phyloP scores from a whole-genome alignment of 1,139 yeast species.

The Zygosaccharomyces pseudobailii region DNA sequence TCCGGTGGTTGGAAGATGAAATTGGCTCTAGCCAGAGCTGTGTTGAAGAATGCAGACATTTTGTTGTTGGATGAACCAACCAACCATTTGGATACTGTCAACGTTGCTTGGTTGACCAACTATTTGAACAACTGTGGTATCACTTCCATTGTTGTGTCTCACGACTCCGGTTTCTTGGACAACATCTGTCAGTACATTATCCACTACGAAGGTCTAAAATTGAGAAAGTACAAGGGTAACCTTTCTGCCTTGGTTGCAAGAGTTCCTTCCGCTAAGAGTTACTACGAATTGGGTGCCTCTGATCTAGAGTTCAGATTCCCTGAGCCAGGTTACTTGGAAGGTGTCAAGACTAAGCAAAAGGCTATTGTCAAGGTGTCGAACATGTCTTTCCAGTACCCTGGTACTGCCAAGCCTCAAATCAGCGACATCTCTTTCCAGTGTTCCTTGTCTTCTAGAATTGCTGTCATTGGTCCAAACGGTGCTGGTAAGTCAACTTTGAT shows the following conservation, averaged over 20 bases:
- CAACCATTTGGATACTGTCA: slow-evolving; percentile 98
- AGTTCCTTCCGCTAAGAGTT: slow-evolving; percentile 98
- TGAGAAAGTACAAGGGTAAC: slow-evolving; percentile 99
- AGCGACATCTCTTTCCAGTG: slow-evolving; percentile 91
- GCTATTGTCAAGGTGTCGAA: slow-evolving; percentile 96
- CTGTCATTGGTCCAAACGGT: slow-evolving; percentile 99
- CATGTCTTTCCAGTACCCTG: slow-evolving; percentile 99
- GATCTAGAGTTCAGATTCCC: slow-evolving; percentile 96
- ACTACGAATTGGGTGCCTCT: slow-evolving; percentile 98
- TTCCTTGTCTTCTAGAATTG: slow-evolving; percentile 98
- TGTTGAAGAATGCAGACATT: slow-evolving; percentile 96
- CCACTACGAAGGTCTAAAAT: slow-evolving; percentile 99
- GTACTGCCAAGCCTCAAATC: slow-evolving; percentile 94
- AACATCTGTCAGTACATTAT: slow-evolving; percentile 96
- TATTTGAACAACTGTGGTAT: slow-evolving; percentile 97
- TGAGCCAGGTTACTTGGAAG: slow-evolving; percentile 99
- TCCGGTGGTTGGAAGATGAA: slow-evolving; percentile 99
- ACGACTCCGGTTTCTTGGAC: slow-evolving; percentile 99
- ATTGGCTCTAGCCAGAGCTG: slow-evolving; percentile 98
- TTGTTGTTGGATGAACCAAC: slow-evolving; percentile 99
- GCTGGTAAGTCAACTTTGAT: slow-evolving; percentile 99
- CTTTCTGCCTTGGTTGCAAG: slow-evolving; percentile 96
- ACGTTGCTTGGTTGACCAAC: slow-evolving; percentile 99
- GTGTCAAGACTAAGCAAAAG: slow-evolving; percentile 99
- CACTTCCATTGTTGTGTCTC: slow-evolving; percentile 97